Evolutionary conservation across 345 rosid species (phyloP).

Genomic region (Boechera divaricarpa): DNA sequence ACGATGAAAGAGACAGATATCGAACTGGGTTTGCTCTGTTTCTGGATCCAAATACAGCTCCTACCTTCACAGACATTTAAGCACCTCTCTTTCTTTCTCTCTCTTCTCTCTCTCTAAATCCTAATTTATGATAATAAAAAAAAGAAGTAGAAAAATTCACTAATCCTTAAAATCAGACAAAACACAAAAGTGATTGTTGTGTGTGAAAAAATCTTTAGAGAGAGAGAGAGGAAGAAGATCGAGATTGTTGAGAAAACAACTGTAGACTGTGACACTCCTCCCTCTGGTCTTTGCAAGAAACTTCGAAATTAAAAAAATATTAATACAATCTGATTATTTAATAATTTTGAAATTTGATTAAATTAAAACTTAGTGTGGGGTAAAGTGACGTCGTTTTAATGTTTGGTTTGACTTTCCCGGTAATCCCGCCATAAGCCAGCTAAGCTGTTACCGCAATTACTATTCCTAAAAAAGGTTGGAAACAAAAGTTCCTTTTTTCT

Average conservation of each 20-base stretch:
- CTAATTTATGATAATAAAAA: slow-evolving; percentile 44
- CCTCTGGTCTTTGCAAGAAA: slow-evolving; percentile 26
- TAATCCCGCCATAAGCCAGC: slow-evolving; percentile 29
- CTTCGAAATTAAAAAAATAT: slow-evolving; percentile 22
- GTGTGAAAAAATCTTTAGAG: slow-evolving; percentile 24
- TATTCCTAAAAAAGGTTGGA: slow-evolving; percentile 36
- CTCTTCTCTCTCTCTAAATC: slow-evolving; percentile 46
- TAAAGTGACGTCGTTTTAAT: slow-evolving; percentile 37
- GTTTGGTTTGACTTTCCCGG: slow-evolving; percentile 31
- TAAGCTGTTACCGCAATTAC: slow-evolving; percentile 36
- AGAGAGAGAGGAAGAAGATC: slow-evolving; percentile 26
- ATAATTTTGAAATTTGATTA: background rate
- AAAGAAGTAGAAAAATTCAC: background rate
- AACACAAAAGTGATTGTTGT: slow-evolving; percentile 20
- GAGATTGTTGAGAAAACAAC: slow-evolving; percentile 49
- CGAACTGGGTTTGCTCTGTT: slow-evolving; percentile 32
- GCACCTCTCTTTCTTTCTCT: slow-evolving; percentile 38
- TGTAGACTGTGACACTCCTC: slow-evolving; percentile 42
- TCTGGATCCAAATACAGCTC: slow-evolving; percentile 46
- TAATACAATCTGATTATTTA: background rate
- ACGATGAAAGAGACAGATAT: slow-evolving; percentile 38
- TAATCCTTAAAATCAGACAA: slow-evolving; percentile 33
- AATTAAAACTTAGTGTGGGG: background rate
- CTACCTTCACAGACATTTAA: slow-evolving; percentile 52
- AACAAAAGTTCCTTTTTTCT: slow-evolving; percentile 17